These are phyloP conservation scores for Aspergillus indologenus DNA, from an alignment of 495 filamentous ascomycete species.

Conservation along the genomic window DNA sequence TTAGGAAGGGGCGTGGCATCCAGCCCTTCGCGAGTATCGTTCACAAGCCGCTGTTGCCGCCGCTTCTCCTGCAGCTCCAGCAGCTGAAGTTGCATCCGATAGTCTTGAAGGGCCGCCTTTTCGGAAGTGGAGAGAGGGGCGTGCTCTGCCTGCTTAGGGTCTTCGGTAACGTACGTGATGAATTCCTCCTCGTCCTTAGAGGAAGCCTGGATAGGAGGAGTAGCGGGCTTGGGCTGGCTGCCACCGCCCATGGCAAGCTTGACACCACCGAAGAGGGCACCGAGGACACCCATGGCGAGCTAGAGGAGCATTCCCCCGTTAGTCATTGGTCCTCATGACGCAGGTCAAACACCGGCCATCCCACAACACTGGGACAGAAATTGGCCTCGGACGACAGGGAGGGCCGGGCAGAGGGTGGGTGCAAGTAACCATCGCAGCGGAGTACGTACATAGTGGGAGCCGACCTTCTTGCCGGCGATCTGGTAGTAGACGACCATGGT, in stretches of 20 bases:
- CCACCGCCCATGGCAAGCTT: constrained; percentile 57
- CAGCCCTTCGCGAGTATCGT: too few relatives aligned
- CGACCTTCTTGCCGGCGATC: constrained; percentile 84
- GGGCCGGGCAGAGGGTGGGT: constrained; percentile 7
- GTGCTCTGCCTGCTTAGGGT: too few relatives aligned
- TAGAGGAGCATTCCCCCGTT: constrained; percentile 32
- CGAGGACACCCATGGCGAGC: constrained; percentile 86
- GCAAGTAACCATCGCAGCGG: constrained; percentile 11
- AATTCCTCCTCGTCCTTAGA: constrained; percentile 95
- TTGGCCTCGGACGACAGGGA: constrained; percentile 8
- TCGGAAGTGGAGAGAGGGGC: too few relatives aligned
- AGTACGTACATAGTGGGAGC: constrained; percentile 83
- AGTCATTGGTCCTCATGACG: constrained; percentile 1
- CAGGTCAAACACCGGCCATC: neutral
- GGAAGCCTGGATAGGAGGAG: constrained; percentile 80
- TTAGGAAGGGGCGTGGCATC: too few relatives aligned
- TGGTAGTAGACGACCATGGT: constrained; percentile 87
- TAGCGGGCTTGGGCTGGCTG: constrained; percentile 52
- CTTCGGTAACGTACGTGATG: constrained; percentile 72
- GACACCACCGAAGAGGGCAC: constrained; percentile 56
- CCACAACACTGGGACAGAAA: neutral
- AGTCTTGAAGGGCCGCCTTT: too few relatives aligned
- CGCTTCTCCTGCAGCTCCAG: too few relatives aligned
- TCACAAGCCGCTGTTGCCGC: too few relatives aligned
- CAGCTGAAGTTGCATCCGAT: too few relatives aligned